Conservation (phyloP, 176 grass and related monocot species). For the Musa troglodytarum region DNA sequence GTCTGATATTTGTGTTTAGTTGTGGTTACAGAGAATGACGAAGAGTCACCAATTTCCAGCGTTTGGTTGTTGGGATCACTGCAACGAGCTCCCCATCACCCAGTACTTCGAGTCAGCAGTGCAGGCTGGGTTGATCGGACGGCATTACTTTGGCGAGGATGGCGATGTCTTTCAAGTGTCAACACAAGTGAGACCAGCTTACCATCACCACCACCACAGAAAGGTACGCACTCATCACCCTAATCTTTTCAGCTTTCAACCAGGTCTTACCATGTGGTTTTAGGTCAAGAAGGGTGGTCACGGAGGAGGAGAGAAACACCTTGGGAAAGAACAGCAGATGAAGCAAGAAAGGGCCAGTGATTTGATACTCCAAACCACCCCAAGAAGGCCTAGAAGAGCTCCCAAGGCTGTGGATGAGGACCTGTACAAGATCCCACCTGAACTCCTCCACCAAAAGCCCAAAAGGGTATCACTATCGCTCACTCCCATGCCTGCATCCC, state of each 20-base stretch:
- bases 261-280: not conserved
- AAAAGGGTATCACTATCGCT: not conserved
- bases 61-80: constrained; percentile 3
- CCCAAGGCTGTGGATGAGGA: constrained; percentile 5
- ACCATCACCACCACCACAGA: not conserved
- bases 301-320: not conserved
- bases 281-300: not conserved
- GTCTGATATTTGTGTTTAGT: not conserved
- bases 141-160: not conserved
- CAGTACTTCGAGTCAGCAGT: not conserved
- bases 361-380: too few species aligned
- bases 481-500: not conserved
- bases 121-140: constrained; percentile 3
- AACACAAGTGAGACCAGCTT: not conserved
- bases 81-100: constrained; percentile 8
- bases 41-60: not conserved
- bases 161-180: not conserved
- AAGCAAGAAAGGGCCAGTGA: not conserved
- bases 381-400: not conserved
- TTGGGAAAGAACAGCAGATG: not conserved
- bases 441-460: constrained; percentile 2
- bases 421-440: constrained; percentile 3
- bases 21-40: not conserved
- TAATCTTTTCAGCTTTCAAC: too few species aligned
- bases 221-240: not conserved